phyloP scores from a whole-genome alignment of 2,329 filamentous ascomycete species.

The Penicillium concentricum region DNA sequence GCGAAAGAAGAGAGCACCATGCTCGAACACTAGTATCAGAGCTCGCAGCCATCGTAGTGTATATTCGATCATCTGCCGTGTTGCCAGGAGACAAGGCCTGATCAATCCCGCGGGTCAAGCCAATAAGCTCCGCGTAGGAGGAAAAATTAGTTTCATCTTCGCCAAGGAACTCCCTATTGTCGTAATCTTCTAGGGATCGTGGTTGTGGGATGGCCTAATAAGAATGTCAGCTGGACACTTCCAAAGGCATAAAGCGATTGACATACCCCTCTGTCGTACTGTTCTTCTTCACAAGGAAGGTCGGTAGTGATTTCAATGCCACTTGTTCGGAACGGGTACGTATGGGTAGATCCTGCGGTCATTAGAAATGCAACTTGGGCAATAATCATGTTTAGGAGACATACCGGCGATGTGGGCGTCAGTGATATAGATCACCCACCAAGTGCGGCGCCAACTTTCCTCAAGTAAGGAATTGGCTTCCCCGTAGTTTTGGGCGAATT shows the following conservation, averaged over 20 bases:
- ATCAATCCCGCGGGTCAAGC: slow-evolving; percentile 24
- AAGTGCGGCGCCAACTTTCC: slow-evolving; percentile 48
- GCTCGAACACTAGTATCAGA: slow-evolving; percentile 30
- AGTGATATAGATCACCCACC: slow-evolving; percentile 57
- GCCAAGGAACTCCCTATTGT: slow-evolving; percentile 29
- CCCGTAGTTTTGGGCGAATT: neutral
- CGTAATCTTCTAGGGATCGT: slow-evolving; percentile 30
- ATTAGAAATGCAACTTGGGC: neutral
- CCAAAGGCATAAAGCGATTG: slow-evolving; percentile 1
- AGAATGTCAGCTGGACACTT: neutral
- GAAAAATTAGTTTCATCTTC: slow-evolving; percentile 24
- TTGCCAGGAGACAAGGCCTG: slow-evolving; percentile 23
- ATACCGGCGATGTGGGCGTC: slow-evolving; percentile 76
- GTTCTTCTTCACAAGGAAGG: slow-evolving; percentile 31
- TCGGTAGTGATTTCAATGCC: slow-evolving; percentile 21
- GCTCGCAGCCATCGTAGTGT: neutral
- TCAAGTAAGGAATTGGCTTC: slow-evolving; percentile 13
- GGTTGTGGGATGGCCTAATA: slow-evolving; percentile 13
- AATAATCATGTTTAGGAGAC: neutral
- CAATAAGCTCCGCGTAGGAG: slow-evolving; percentile 31
- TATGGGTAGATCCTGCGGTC: slow-evolving; percentile 13
- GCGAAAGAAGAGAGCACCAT: slow-evolving; percentile 41
- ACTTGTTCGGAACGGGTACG: slow-evolving; percentile 24
- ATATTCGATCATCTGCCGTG: neutral
- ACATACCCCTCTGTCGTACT: slow-evolving; percentile 24